Evolutionary conservation across 1,139 yeast species (phyloP).

Genomic region (Blastobotrys capitulatus): DNA sequence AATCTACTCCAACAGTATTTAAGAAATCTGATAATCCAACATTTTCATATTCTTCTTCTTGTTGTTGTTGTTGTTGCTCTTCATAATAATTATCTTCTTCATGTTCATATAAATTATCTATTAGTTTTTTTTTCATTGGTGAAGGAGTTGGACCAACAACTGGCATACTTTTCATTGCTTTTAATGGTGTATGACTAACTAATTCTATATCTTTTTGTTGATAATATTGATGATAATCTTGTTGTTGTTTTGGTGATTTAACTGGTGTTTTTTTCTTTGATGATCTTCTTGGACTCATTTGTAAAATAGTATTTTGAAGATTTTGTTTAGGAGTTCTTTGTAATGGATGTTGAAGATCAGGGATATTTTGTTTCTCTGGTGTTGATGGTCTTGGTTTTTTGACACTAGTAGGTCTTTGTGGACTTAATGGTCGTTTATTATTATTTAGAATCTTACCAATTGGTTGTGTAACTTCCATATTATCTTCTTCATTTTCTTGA

Average conservation of each 20-base stretch:
- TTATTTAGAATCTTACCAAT: constrained; percentile 10
- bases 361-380: constrained; percentile 3
- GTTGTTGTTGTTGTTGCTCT: background rate
- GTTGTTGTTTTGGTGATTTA: background rate
- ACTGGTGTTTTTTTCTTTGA: constrained; percentile 7
- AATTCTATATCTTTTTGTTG: constrained; percentile 1
- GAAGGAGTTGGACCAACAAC: constrained; percentile 11
- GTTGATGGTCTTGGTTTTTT: constrained; percentile 6
- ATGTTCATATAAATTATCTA: background rate
- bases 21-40: constrained; percentile 29
- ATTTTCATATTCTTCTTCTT: constrained; percentile 10
- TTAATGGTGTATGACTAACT: constrained; percentile 13
- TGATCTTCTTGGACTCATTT: constrained; percentile 11
- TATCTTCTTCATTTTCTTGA: constrained; percentile 8
- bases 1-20: constrained; percentile 29
- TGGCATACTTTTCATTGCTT: constrained; percentile 6
- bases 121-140: constrained; percentile 9
- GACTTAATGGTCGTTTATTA: constrained; percentile 4
- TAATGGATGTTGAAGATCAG: background rate
- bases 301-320: constrained; percentile 8
- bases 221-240: background rate
- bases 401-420: constrained; percentile 1
- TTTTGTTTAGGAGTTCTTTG: constrained; percentile 8
- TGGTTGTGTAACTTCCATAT: constrained; percentile 17
- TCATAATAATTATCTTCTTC: constrained; percentile 7